A percentile compares a stretch with the other conserved stretches of the same genome.
Evolutionary conservation across 2,329 filamentous ascomycete species (phyloP).

Genomic region (Cercospora sp.): DNA sequence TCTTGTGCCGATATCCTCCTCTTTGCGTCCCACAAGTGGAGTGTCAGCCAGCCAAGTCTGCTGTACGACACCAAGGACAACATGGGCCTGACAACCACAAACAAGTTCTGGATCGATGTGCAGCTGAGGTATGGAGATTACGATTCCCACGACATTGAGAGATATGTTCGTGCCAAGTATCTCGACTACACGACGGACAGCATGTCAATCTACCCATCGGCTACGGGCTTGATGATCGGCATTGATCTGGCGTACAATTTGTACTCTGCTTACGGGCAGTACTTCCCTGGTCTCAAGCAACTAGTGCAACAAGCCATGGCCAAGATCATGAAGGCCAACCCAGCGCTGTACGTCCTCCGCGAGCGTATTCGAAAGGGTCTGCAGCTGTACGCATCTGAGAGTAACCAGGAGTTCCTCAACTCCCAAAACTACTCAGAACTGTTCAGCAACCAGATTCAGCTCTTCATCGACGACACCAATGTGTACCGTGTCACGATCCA

Average conservation of each 20-base stretch:
- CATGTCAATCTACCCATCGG: conserved; percentile 97
- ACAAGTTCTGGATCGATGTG: conserved; percentile 99
- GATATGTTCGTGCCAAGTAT: conserved; percentile 96
- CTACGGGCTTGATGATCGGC: conserved; percentile 95
- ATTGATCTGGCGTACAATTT: conserved; percentile 98
- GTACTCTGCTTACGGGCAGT: conserved; percentile 97
- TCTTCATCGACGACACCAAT: conserved; percentile 99
- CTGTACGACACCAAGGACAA: conserved; percentile 95
- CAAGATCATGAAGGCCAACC: conserved; percentile 99
- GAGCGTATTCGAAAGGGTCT: conserved; percentile 98
- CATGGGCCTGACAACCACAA: conserved; percentile 89
- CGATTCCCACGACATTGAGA: conserved; percentile 97
- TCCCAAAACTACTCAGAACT: conserved; percentile 99
- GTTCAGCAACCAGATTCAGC: conserved; percentile 97
- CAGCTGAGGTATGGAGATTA: conserved; percentile 97
- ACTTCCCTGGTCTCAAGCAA: conserved; percentile 96
- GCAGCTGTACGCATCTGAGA: conserved; percentile 96
- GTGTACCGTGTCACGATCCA: conserved; percentile 99
- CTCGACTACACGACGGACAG: conserved; percentile 98
- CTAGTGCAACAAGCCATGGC: conserved; percentile 98
- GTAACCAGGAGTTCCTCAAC: conserved; percentile 98
- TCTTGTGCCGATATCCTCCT: conserved; percentile 96
- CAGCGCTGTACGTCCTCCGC: conserved; percentile 89
- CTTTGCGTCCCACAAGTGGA: conserved; percentile 99
- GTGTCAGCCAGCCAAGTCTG: conserved; percentile 88